Conservation (phyloP, 1,139 yeast genomes). For the Debaryomyces singareniensis region DNA sequence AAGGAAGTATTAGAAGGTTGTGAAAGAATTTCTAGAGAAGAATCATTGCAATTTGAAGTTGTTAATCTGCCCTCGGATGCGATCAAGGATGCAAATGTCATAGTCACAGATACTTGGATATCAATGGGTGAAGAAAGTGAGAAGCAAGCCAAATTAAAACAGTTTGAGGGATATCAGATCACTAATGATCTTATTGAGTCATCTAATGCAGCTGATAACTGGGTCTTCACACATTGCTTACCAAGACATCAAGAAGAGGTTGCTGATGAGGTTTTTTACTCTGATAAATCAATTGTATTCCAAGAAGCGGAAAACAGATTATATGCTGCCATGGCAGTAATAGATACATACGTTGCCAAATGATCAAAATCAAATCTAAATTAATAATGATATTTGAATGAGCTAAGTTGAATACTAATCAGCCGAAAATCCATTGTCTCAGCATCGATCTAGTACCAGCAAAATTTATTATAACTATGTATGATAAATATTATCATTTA, state of each 20-base stretch:
- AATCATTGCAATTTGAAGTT: constrained; percentile 52
- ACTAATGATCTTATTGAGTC: constrained; percentile 53
- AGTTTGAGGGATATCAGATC: constrained; percentile 83
- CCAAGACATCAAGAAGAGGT: constrained; percentile 96
- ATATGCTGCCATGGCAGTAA: constrained; percentile 92
- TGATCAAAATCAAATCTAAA: too few relatives aligned
- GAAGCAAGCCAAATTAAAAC: constrained; percentile 61
- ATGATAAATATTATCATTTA: too few relatives aligned
- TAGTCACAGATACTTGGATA: constrained; percentile 97
- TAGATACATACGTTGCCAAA: constrained; percentile 83
- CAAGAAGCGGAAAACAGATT: constrained; percentile 94
- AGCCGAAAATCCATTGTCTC: too few relatives aligned
- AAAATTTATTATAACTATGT: too few relatives aligned
- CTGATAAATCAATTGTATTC: constrained; percentile 79
- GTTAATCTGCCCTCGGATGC: constrained; percentile 72
- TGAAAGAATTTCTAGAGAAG: constrained; percentile 41
- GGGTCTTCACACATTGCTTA: constrained; percentile 95
- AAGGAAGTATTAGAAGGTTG: constrained; percentile 53
- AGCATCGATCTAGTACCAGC: too few relatives aligned
- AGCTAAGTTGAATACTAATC: too few relatives aligned
- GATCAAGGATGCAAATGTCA: constrained; percentile 62
- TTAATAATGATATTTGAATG: too few relatives aligned
- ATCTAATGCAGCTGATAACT: constrained; percentile 55
- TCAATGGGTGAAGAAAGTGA: constrained; percentile 97
- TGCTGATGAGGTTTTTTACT: constrained; percentile 83